A percentile compares a stretch with the other conserved stretches of the same genome.
Evolutionary conservation across 306 rosid species (phyloP).

Genomic region (Vachellia collinsii): DNA sequence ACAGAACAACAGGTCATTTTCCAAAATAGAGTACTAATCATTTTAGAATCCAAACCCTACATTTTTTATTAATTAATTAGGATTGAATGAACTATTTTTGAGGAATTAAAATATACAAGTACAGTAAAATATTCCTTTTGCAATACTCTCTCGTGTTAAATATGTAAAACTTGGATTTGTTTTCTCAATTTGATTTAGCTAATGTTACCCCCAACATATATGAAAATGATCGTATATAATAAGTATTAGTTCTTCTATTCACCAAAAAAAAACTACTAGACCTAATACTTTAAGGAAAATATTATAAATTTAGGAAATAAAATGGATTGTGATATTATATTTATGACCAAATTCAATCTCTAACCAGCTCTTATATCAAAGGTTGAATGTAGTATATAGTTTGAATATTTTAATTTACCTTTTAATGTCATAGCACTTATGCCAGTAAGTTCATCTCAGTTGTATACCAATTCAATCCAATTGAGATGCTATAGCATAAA

Average conservation of each 20-base stretch:
- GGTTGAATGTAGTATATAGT: too few relatives aligned
- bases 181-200: background rate
- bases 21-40: too few relatives aligned
- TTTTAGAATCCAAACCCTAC: background rate
- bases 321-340: too few relatives aligned
- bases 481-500: background rate
- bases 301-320: too few relatives aligned
- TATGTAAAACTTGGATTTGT: background rate
- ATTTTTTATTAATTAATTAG: too few relatives aligned
- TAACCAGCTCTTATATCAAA: too few relatives aligned
- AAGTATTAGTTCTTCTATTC: background rate
- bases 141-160: background rate
- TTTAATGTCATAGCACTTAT: background rate
- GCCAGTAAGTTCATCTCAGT: background rate
- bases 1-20: background rate
- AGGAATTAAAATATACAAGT: too few relatives aligned
- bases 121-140: too few relatives aligned
- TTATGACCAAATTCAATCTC: too few relatives aligned
- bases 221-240: background rate
- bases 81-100: background rate
- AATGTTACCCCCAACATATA: background rate
- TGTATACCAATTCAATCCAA: background rate
- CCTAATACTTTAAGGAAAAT: too few relatives aligned
- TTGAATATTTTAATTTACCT: too few relatives aligned
- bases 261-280: too few relatives aligned